Percentiles rank a stretch among this genome's conserved stretches.
phyloP scores from a whole-genome alignment of 2,329 filamentous ascomycete genomes.

The Thielaviopsis euricoi region DNA sequence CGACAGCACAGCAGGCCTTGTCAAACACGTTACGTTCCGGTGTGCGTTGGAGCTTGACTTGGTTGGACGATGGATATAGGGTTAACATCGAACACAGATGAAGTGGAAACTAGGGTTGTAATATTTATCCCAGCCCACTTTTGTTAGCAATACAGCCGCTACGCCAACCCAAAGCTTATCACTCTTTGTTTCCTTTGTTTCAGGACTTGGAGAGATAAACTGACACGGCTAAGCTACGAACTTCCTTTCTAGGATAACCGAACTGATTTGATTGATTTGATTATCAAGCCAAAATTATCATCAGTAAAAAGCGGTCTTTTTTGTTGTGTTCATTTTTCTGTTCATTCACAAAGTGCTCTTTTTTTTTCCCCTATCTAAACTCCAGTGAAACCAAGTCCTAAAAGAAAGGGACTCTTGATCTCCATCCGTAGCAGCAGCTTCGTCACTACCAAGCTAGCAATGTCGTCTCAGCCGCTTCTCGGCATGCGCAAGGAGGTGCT shows the following conservation, averaged over 20 bases:
- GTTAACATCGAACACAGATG: too few relatives aligned
- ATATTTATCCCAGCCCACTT: neutral
- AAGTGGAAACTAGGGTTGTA: too few relatives aligned
- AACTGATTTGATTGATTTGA: too few relatives aligned
- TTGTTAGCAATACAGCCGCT: neutral
- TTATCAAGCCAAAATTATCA: too few relatives aligned
- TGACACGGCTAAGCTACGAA: neutral
- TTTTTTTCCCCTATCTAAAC: neutral
- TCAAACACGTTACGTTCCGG: neutral
- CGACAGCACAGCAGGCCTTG: neutral
- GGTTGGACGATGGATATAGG: neutral
- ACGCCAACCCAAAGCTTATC: neutral
- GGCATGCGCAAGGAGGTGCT: neutral
- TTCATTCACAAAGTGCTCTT: neutral
- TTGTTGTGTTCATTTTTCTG: neutral
- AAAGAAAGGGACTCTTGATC: neutral
- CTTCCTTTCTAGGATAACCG: neutral
- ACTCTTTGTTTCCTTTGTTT: neutral
- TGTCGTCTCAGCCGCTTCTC: conserved; percentile 3
- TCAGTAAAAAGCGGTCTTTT: neutral
- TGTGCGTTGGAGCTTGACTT: neutral
- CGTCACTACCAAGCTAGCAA: neutral
- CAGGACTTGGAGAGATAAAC: neutral
- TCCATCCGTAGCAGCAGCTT: neutral
- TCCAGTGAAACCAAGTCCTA: neutral